phyloP scores from a whole-genome alignment of 1,284 basidiomycete genomes.

The Ustilago bromivora region DNA sequence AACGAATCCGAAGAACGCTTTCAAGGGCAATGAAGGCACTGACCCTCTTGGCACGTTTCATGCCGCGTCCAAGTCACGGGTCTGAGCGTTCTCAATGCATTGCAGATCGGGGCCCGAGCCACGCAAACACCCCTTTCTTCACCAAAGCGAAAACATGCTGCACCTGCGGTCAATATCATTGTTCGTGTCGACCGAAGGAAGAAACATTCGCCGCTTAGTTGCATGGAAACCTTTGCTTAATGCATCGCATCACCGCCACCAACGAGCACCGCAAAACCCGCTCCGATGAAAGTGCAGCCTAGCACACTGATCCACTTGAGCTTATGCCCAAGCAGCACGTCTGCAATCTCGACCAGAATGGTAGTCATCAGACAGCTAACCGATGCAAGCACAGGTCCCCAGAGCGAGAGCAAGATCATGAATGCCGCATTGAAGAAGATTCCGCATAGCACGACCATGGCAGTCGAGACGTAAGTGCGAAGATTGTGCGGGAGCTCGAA shows the following conservation, averaged over 20 bases:
- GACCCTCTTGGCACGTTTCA: neutral
- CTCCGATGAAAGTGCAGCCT: conserved; percentile 60
- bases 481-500: conserved; percentile 61
- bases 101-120: conserved; percentile 11
- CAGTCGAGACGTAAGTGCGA: conserved; percentile 41
- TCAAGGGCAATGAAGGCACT: neutral
- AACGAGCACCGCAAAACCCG: conserved; percentile 61
- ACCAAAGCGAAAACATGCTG: neutral
- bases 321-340: conserved; percentile 57
- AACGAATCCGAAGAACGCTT: neutral
- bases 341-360: conserved; percentile 62
- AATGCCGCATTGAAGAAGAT: conserved; percentile 68
- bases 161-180: neutral
- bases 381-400: conserved; percentile 67
- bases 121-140: conserved; percentile 3
- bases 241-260: conserved; percentile 47
- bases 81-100: neutral
- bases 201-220: neutral
- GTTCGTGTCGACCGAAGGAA: neutral
- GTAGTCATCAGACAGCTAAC: conserved; percentile 67
- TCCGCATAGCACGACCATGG: conserved; percentile 55
- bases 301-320: conserved; percentile 59
- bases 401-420: conserved; percentile 64
- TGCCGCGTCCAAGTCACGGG: neutral
- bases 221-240: conserved; percentile 2